Conservation (phyloP, 2,329 filamentous ascomycete genomes). For the Penicillium hordei region DNA sequence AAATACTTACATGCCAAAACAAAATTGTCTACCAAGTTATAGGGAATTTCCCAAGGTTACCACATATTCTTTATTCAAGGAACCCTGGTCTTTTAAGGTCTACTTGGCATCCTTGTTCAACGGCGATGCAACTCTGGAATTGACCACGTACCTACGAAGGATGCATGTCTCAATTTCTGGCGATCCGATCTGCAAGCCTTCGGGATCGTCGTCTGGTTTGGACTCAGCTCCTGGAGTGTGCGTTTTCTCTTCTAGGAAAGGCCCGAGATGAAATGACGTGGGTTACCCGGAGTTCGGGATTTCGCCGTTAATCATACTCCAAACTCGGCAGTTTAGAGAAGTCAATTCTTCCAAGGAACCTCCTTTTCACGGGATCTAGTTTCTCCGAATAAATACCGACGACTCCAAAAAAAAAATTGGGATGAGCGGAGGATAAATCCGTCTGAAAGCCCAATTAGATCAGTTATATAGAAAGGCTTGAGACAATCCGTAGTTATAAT, state of each 20-base stretch:
- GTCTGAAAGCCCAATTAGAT: neutral
- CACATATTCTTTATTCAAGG: neutral
- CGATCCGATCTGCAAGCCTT: slow-evolving; percentile 30
- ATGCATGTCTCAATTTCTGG: slow-evolving; percentile 21
- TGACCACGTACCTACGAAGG: slow-evolving; percentile 20
- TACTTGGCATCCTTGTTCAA: slow-evolving; percentile 12
- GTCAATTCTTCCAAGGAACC: slow-evolving; percentile 25
- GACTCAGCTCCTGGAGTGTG: slow-evolving; percentile 15
- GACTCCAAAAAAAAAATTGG: neutral
- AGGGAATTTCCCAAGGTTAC: neutral
- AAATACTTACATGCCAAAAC: too few relatives aligned
- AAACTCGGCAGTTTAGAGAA: slow-evolving; percentile 20
- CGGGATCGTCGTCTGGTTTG: slow-evolving; percentile 22
- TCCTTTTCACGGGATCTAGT: slow-evolving; percentile 16
- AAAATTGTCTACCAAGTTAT: neutral
- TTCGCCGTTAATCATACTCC: slow-evolving; percentile 8
- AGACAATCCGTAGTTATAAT: neutral
- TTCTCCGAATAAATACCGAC: slow-evolving; percentile 25
- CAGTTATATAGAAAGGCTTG: neutral
- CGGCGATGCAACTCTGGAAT: slow-evolving; percentile 21
- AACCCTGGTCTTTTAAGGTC: slow-evolving; percentile 12
- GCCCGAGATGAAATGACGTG: slow-evolving; percentile 6
- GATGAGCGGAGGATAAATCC: slow-evolving; percentile 5
- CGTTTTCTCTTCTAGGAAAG: slow-evolving; percentile 14
- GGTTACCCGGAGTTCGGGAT: slow-evolving; percentile 8